Evolutionary conservation across 176 grass and related monocot genomes (phyloP), one percentile per base, ranked within the genome.

Genomic region (Aegilops speltoides): DNA sequence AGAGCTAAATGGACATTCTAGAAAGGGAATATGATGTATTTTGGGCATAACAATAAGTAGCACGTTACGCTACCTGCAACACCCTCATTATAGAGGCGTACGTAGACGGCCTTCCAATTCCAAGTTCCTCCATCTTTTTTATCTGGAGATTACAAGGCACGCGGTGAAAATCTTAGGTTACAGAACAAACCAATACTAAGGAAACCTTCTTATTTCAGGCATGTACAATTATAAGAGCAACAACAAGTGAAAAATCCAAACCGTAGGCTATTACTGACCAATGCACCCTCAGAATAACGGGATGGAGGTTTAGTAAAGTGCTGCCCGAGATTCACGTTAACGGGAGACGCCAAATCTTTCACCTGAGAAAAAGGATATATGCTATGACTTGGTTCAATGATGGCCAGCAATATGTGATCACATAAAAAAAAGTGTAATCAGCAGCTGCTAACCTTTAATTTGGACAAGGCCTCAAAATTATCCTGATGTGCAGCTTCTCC

Each of bases 51-150:
- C 65, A 86, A 69, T 17, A 87, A 62, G 25, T 28, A 68, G 32
- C 67, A 83, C 17, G n/a, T 68, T 33, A 62, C 20, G 15, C 36
- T 89, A 98, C 96, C 96, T 92, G 88, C 82, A 98, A 81, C 52
- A 98, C 96, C 86, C 89, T 98, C 90, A 98, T 93, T 92, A 93
- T 96, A 83, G 93, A 84, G 14, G 96, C 92, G 40, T 98, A 98
- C 37, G 96, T 98, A 34, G 96, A 98, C 1, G 96, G 96, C 83
- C 96, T 94, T 96, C 96, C 93, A 77, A 96, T 98, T 85, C 93
- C 96, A 86, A 98, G 96, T 90, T 98, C 93, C 89, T 98, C 96
- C 80, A 98, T 82, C 48, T 90, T 96, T 91, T 98, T 98, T 86
- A 96, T 89, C 96, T 98, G 86, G 82, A 86, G 28, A 83, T 79